Conservation (phyloP, 371 early-diverging fungal species). For the Polyrhizophydium stewartii region DNA sequence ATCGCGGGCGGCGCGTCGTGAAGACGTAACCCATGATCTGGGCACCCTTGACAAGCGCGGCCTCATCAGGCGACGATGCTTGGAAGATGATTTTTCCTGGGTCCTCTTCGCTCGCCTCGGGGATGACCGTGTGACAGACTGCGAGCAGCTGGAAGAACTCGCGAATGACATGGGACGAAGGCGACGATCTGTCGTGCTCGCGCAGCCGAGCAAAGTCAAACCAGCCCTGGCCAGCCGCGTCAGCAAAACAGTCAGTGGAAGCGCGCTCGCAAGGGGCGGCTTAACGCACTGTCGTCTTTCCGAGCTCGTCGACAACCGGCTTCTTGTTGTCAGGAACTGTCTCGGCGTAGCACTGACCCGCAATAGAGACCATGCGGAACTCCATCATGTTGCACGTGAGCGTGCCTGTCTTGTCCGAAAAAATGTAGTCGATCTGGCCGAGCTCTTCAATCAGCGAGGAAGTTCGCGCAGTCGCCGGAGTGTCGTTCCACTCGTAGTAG, state of each 20-base stretch:
- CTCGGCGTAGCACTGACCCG: slow-evolving; percentile 62
- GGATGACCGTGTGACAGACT: slow-evolving; percentile 96
- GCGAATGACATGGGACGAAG: slow-evolving; percentile 27
- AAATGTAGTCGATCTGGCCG: slow-evolving; percentile 90
- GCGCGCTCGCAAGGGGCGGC: slow-evolving; percentile 15
- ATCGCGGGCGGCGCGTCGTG: slow-evolving; percentile 81
- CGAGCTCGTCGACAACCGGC: slow-evolving; percentile 30
- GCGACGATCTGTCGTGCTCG: slow-evolving; percentile 17
- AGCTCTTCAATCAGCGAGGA: slow-evolving; percentile 87
- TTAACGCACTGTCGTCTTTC: slow-evolving; percentile 16
- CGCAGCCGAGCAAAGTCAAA: slow-evolving; percentile 28
- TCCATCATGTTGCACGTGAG: slow-evolving; percentile 93
- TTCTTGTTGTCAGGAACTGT: slow-evolving; percentile 48
- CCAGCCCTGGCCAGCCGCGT: slow-evolving; percentile 24
- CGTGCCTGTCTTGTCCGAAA: slow-evolving; percentile 98
- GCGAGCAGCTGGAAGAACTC: slow-evolving; percentile 84
- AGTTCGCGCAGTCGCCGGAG: slow-evolving; percentile 75
- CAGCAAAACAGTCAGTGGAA: slow-evolving; percentile 9
- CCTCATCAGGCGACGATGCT: slow-evolving; percentile 92
- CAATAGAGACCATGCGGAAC: slow-evolving; percentile 68
- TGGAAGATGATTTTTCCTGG: slow-evolving; percentile 63
- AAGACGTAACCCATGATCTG: slow-evolving; percentile 76
- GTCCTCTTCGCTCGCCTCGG: slow-evolving; percentile 72
- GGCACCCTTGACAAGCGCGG: slow-evolving; percentile 85
- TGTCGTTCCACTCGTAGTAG: slow-evolving; percentile 65